Percentiles rank a stretch among this genome's conserved stretches.
Conservation (phyloP, 2,329 filamentous ascomycete genomes). For the Monilinia laxa region DNA sequence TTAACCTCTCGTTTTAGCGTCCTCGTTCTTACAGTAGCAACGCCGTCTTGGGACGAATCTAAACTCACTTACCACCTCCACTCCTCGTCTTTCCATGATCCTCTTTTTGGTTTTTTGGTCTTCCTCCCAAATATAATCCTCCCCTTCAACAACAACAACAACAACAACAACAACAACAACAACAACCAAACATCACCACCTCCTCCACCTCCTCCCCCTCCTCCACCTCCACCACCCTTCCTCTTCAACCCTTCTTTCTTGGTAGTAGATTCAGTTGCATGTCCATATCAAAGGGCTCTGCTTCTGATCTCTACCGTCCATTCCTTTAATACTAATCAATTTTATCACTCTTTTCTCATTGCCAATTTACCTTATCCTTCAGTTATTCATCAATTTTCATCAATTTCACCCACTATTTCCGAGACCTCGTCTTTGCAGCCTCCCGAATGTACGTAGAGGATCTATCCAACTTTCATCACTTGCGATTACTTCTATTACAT, state of each 20-base stretch:
- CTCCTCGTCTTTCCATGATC: neutral
- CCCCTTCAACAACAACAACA: no score
- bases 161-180: no score
- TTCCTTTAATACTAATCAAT: constrained; percentile 24
- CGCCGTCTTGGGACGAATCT: neutral
- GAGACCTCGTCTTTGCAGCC: neutral
- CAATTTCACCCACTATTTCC: constrained; percentile 1
- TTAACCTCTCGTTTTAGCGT: neutral
- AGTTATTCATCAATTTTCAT: constrained; percentile 21
- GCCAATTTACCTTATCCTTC: constrained; percentile 9
- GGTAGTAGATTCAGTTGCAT: constrained; percentile 25
- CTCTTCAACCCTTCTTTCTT: constrained; percentile 4
- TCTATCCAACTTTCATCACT: neutral
- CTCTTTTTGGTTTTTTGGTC: neutral
- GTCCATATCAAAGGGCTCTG: constrained; percentile 17
- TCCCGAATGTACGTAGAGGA: constrained; percentile 13
- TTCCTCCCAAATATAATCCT: neutral
- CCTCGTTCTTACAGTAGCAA: constrained; percentile 11
- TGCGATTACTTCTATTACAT: neutral
- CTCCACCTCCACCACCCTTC: neutral
- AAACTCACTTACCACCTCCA: no score
- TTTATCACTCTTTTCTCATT: constrained; percentile 17
- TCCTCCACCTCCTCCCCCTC: neutral
- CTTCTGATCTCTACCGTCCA: constrained; percentile 26
- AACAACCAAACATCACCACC: neutral